Evolutionary conservation across 306 rosid species (phyloP), one percentile per base, ranked within the genome.

Genomic region (Calophaca sinica): DNA sequence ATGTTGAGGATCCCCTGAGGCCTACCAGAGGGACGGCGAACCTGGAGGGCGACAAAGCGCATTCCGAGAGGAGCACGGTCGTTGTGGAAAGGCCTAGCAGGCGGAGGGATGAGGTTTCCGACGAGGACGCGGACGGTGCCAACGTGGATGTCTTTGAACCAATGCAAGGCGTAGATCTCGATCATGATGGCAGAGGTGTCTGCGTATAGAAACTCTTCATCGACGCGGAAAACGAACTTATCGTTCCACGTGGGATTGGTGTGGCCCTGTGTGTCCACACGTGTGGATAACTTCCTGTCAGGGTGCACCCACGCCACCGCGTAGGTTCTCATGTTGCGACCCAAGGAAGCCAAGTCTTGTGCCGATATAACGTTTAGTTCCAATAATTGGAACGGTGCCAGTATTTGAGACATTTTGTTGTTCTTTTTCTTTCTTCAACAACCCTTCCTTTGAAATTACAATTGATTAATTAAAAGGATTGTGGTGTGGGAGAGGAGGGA

Each of bases 1-100:
- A 93, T 84, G 79, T 93, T 93, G 10, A 93, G 79, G 67, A 93
- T 93, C 72, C 98, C 98, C 65, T 93, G 96, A 0, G 98, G 98
- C 1, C 97, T 79, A 1, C 98, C 92, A 0, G 98, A 93, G 5
- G 81, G 81, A 2, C 97, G 85, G 0, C 97, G 89, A 0, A 89
- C 98, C 74, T 93, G 98, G 2, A 93, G 80, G 0, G 97, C 98
- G n/a, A 87, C 94, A 15, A 93, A 93, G 7, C 89, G 75, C 97
- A 91, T 89, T 0, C 92, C 97, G 0, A 79, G 11, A 0, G 87
- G 86, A 0, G 93, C 82, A 3, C 70, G 83, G 53, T 73, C 67
- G 35, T 79, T 81, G 6, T 80, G 75, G 11, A 32, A 67, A 0
- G 86, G 78, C 10, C 74, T 50, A 0, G 84, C 3, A 0, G 86